These are phyloP conservation scores for Adansonia gregorii DNA, from an alignment of 441 rosid species.

Conservation along the genomic window DNA sequence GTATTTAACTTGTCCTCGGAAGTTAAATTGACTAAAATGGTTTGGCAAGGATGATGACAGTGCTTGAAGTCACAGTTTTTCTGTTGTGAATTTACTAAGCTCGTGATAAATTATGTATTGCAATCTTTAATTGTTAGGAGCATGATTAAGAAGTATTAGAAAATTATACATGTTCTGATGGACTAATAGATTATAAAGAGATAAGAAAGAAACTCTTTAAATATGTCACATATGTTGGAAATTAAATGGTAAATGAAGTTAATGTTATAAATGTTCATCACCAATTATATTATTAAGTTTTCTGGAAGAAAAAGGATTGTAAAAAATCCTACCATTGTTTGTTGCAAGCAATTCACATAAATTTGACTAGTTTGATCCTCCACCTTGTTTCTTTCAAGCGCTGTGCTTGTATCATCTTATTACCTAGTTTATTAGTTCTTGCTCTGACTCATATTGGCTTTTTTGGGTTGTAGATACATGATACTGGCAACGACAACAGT, in stretches of 20 bases:
- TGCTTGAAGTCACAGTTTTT: neutral
- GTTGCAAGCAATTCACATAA: neutral
- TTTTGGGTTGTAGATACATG: slow-evolving; percentile 69
- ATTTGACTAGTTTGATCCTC: neutral
- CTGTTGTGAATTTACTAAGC: slow-evolving; percentile 2
- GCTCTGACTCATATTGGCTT: neutral
- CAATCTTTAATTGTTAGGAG: neutral
- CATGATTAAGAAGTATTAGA: neutral
- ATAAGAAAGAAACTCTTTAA: slow-evolving; percentile 1
- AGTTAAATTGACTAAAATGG: neutral
- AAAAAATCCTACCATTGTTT: neutral
- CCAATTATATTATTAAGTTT: neutral
- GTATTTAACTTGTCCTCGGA: neutral
- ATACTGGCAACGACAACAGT: slow-evolving; percentile 90
- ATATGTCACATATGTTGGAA: slow-evolving; percentile 1
- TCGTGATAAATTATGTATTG: neutral
- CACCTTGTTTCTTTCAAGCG: neutral
- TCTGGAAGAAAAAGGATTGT: neutral
- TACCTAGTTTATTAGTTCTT: neutral
- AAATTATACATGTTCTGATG: neutral
- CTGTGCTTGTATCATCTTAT: neutral
- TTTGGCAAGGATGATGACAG: neutral
- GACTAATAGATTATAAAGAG: neutral
- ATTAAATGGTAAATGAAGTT: slow-evolving; percentile 5
- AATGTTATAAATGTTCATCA: neutral